These are phyloP conservation scores for Bryoerythrophyllum caledonicum DNA, from an alignment of 225 moss, liverwort and hornwort genomes.

Conservation along the genomic window DNA sequence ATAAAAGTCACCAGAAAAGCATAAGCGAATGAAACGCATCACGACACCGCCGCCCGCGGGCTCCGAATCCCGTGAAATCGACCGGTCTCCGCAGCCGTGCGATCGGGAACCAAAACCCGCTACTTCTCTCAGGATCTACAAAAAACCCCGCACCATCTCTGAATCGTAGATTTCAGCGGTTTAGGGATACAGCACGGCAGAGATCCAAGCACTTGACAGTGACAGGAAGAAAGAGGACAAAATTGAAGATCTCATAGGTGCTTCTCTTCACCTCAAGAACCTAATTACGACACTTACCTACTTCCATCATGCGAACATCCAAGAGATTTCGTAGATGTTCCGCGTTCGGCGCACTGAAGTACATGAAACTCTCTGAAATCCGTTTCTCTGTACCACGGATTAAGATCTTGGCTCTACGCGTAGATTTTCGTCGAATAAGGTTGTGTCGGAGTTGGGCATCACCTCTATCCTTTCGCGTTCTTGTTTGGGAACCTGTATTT, in stretches of 20 bases:
- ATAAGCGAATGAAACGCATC: not conserved
- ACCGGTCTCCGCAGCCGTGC: not conserved
- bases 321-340: not conserved
- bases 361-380: not conserved
- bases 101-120: not conserved
- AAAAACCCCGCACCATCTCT: not conserved
- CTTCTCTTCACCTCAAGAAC: no score
- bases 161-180: not conserved
- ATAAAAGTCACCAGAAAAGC: not conserved
- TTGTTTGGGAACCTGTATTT: not conserved
- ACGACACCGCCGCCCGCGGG: not conserved
- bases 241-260: not conserved
- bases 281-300: no score
- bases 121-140: not conserved
- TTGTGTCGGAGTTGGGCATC: not conserved
- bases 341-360: not conserved
- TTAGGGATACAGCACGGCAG: not conserved
- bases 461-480: not conserved
- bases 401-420: not conserved
- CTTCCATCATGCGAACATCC: no score
- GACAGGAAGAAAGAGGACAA: not conserved
- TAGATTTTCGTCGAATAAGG: no score
- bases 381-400: not conserved
- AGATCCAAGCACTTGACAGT: not conserved
- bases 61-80: not conserved